These are phyloP conservation scores for Coemansia sp. DNA, from an alignment of 192 early-diverging fungal species.

Conservation along the genomic window DNA sequence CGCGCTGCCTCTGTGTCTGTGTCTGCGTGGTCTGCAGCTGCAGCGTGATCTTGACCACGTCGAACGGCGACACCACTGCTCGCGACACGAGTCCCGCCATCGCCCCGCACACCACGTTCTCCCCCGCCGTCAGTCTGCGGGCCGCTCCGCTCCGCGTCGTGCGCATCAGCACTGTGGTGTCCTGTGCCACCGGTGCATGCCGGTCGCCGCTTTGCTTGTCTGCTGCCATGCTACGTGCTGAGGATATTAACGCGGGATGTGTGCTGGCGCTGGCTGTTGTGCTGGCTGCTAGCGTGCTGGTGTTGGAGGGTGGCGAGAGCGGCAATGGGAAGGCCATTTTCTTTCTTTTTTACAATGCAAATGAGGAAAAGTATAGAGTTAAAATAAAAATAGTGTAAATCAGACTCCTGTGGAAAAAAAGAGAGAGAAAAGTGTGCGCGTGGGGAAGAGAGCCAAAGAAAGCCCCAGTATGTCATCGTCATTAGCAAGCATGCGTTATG, in stretches of 20 bases:
- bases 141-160: slow-evolving; percentile 22
- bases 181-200: not conserved
- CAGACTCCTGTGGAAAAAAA: not conserved
- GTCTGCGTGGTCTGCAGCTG: slow-evolving; percentile 28
- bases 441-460: not conserved
- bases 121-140: slow-evolving; percentile 29
- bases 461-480: no score
- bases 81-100: slow-evolving; percentile 58
- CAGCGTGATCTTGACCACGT: slow-evolving; percentile 90
- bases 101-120: slow-evolving; percentile 48
- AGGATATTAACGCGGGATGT: not conserved
- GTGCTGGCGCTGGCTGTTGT: not conserved
- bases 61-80: slow-evolving; percentile 85
- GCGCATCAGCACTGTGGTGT: slow-evolving; percentile 24
- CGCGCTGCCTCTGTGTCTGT: slow-evolving; percentile 15
- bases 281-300: not conserved
- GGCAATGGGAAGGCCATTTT: not conserved
- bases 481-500: no score
- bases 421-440: not conserved
- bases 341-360: not conserved
- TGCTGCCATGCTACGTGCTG: not conserved
- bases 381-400: not conserved
- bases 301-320: not conserved
- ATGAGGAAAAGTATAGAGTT: not conserved
- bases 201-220: not conserved